Conservation (phyloP, 2,329 filamentous ascomycete genomes). For the Chalara sp. region DNA sequence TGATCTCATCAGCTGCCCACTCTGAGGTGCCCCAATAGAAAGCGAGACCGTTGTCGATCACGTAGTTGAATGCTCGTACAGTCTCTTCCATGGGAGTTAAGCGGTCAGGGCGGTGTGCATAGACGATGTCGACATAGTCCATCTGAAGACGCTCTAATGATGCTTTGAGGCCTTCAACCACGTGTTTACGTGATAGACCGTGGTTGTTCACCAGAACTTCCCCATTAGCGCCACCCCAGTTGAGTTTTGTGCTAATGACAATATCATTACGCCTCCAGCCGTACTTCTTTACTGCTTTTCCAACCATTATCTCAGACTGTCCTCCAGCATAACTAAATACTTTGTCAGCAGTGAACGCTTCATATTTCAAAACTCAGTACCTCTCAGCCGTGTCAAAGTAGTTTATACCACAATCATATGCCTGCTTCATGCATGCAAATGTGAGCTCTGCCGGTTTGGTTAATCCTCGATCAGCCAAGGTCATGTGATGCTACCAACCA, state of each 20-base stretch:
- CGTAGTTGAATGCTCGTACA: constrained; percentile 44
- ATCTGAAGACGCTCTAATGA: constrained; percentile 39
- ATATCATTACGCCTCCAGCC: constrained; percentile 55
- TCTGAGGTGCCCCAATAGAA: constrained; percentile 60
- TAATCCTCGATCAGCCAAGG: background rate
- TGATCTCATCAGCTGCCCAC: constrained; percentile 53
- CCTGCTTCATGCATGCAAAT: constrained; percentile 40
- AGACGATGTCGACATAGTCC: constrained; percentile 57
- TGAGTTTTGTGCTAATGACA: constrained; percentile 54
- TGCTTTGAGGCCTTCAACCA: constrained; percentile 51
- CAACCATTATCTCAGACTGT: constrained; percentile 45
- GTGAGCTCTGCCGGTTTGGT: constrained; percentile 22
- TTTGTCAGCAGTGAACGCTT: background rate
- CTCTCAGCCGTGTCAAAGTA: constrained; percentile 56
- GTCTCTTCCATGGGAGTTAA: constrained; percentile 56
- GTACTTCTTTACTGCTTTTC: constrained; percentile 51
- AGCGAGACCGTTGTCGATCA: constrained; percentile 48
- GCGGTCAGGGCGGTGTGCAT: constrained; percentile 53
- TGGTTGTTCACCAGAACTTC: constrained; percentile 41
- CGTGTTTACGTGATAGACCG: constrained; percentile 51
- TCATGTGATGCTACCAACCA: constrained; percentile 13
- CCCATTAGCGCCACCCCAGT: constrained; percentile 40
- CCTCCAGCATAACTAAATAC: constrained; percentile 37
- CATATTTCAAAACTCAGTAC: background rate
- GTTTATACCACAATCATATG: constrained; percentile 54